A percentile compares a stretch with the other conserved stretches of the same genome.
These are phyloP conservation scores for Solanum appendiculatum DNA, from an alignment of 257 asterid species.

Conservation along the genomic window DNA sequence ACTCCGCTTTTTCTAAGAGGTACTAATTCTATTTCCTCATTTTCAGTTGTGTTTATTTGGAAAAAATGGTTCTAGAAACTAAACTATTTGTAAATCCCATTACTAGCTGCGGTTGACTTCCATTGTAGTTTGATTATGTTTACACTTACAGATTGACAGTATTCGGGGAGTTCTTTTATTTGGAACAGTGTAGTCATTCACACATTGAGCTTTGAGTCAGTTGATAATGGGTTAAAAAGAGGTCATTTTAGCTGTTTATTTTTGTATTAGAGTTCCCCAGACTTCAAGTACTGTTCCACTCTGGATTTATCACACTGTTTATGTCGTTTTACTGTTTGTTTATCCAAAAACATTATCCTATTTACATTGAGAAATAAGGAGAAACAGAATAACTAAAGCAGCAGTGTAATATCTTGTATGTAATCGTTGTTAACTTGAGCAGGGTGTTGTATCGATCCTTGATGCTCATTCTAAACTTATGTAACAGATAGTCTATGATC, in stretches of 20 bases:
- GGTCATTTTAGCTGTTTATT: background rate
- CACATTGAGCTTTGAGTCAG: background rate
- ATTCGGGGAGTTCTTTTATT: background rate
- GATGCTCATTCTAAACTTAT: background rate
- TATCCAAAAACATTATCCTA: background rate
- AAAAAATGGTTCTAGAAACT: background rate
- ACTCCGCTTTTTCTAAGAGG: constrained; percentile 8
- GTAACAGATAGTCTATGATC: background rate
- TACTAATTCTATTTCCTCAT: background rate
- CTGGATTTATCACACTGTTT: background rate
- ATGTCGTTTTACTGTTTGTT: background rate
- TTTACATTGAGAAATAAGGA: background rate
- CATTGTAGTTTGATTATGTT: background rate
- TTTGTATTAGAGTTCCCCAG: background rate
- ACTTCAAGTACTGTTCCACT: background rate
- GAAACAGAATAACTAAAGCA: background rate
- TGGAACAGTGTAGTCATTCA: background rate
- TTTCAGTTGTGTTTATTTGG: background rate
- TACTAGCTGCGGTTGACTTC: background rate
- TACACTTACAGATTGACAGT: background rate
- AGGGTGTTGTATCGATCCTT: background rate
- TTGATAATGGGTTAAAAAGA: background rate
- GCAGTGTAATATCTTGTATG: background rate
- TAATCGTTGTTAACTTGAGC: background rate
- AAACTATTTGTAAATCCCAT: background rate